A percentile compares a stretch with the other conserved stretches of the same genome.
Evolutionary conservation across 73 alveolate genomes (phyloP).

Genomic region (Paramecium octaurelia): DNA sequence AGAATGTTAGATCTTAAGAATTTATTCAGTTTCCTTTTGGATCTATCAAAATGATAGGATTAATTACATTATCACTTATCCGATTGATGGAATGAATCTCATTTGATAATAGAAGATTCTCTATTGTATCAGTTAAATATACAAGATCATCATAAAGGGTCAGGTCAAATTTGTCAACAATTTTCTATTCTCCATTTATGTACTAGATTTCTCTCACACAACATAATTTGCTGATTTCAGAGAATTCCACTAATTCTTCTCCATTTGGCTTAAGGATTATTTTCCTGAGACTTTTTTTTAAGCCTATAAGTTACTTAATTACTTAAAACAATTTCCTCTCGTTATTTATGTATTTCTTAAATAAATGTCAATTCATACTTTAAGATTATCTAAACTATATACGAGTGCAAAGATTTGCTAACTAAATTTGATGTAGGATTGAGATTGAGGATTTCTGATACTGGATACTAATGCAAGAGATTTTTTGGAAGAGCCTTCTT

Average conservation of each 20-base stretch:
- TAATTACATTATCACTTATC: not conserved
- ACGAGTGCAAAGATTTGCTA: not conserved
- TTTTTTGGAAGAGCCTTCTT: not conserved
- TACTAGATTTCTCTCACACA: not conserved
- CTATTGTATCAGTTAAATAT: not conserved
- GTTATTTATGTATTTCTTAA: slow-evolving; percentile 1
- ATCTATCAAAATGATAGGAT: not conserved
- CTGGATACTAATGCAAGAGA: not conserved
- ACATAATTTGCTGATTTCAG: not conserved
- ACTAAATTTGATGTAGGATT: not conserved
- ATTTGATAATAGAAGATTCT: not conserved
- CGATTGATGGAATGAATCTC: not conserved
- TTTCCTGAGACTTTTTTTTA: not conserved
- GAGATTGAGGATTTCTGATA: not conserved
- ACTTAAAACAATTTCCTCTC: not conserved
- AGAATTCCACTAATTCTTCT: not conserved
- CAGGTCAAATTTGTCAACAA: slow-evolving; percentile 10
- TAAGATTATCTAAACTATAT: not conserved
- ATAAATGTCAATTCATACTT: not conserved
- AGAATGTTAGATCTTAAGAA: not conserved
- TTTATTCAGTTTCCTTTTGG: not conserved
- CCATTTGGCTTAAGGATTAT: not conserved
- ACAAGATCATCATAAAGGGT: slow-evolving; percentile 6
- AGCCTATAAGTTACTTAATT: not conserved
- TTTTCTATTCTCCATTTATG: slow-evolving; percentile 2